A percentile compares a stretch with the other conserved stretches of the same genome.
Conservation (phyloP, 371 early-diverging fungal species). For the Gilbertella persicaria region DNA sequence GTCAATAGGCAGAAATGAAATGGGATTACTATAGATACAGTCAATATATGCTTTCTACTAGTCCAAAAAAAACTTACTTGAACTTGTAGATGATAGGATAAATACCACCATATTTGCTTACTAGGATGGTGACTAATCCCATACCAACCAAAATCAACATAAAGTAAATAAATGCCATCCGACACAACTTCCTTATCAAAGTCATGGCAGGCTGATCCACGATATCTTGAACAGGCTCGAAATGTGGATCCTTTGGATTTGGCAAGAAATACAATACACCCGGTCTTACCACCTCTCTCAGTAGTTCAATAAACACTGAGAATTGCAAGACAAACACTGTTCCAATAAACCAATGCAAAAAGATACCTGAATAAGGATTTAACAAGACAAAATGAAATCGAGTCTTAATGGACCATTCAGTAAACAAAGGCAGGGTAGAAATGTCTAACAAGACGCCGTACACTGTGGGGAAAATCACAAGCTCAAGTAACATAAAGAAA, state of each 20-base stretch:
- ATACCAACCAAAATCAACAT: constrained; percentile 64
- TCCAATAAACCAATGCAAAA: constrained; percentile 87
- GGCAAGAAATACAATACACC: constrained; percentile 94
- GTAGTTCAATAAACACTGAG: constrained; percentile 70
- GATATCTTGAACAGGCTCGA: constrained; percentile 85
- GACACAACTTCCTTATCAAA: constrained; percentile 72
- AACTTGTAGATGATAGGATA: constrained; percentile 30
- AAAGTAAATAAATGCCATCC: constrained; percentile 74
- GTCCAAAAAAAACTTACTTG: constrained; percentile 15
- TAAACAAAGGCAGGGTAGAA: constrained; percentile 72
- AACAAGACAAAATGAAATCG: constrained; percentile 55
- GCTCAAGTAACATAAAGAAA: constrained; percentile 79
- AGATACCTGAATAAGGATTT: constrained; percentile 67
- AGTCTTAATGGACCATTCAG: constrained; percentile 51
- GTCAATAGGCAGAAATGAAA: constrained; percentile 74
- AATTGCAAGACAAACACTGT: constrained; percentile 88
- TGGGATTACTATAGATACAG: constrained; percentile 49
- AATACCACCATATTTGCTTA: constrained; percentile 24
- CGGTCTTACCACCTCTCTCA: constrained; percentile 76
- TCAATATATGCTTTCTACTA: background rate
- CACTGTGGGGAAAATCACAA: constrained; percentile 77
- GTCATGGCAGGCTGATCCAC: constrained; percentile 66
- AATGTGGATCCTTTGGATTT: constrained; percentile 88
- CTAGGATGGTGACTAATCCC: constrained; percentile 50
- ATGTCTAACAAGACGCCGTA: constrained; percentile 82